phyloP scores from a whole-genome alignment of 768 basidiomycete species.

The Podaxis sp. region DNA sequence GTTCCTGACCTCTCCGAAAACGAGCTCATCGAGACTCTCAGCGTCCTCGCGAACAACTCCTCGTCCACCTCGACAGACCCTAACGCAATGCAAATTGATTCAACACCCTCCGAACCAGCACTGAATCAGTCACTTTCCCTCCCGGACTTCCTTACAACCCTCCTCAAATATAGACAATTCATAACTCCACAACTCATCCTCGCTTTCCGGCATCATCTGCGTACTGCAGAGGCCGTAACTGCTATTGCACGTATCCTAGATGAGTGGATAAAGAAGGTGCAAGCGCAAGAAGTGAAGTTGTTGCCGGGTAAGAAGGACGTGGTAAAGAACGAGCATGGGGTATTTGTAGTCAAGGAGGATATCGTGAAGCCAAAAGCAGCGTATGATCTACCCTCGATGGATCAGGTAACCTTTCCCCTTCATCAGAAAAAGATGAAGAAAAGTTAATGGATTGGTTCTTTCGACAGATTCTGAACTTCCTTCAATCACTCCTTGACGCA shows the following conservation, averaged over 20 bases:
- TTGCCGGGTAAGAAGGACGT: conserved; percentile 40
- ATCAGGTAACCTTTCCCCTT: conserved; percentile 33
- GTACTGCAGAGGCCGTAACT: conserved; percentile 49
- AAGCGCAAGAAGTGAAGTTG: conserved; percentile 33
- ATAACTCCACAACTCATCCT: conserved; percentile 44
- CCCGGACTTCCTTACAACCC: conserved; percentile 34
- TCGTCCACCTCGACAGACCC: conserved; percentile 30
- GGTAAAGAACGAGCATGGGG: conserved; percentile 41
- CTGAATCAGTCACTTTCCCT: conserved; percentile 27
- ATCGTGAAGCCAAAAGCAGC: conserved; percentile 19
- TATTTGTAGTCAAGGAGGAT: conserved; percentile 30
- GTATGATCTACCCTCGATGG: conserved; percentile 38
- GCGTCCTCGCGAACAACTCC: conserved; percentile 40
- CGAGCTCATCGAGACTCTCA: conserved; percentile 58
- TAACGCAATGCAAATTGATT: conserved; percentile 41
- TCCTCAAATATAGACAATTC: conserved; percentile 31
- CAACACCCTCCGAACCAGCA: conserved; percentile 14
- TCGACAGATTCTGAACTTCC: conserved; percentile 53
- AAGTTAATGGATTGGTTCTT: conserved; percentile 8
- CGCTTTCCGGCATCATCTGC: conserved; percentile 51
- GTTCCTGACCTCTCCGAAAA: conserved; percentile 67
- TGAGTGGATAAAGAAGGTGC: conserved; percentile 39
- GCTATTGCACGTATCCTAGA: conserved; percentile 47
- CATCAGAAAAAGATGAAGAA: neutral
- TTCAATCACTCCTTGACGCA: conserved; percentile 69